These are phyloP conservation scores for Elongisporangium senticosum DNA, from an alignment of 352 stramenopile genomes.

Conservation along the genomic window DNA sequence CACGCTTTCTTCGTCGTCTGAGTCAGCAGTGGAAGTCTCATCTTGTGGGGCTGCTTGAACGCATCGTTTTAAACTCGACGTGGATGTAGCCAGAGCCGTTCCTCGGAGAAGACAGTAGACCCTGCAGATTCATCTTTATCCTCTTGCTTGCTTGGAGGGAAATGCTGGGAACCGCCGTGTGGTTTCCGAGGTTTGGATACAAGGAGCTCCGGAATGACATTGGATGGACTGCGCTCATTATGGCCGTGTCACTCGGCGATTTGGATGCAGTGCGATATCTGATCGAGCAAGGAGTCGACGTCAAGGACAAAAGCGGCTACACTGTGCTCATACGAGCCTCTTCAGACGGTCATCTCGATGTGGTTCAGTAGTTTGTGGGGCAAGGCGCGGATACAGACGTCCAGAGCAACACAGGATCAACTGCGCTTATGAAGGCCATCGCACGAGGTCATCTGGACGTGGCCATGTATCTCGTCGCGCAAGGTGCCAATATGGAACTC, in stretches of 20 bases:
- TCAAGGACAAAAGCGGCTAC: constrained; percentile 4
- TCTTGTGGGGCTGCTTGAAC: no score
- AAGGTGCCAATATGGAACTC: not conserved
- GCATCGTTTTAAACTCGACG: no score
- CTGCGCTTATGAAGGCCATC: constrained; percentile 3
- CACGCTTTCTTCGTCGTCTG: no score
- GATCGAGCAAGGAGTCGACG: not conserved
- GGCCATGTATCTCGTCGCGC: not conserved
- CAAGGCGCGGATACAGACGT: constrained; percentile 2
- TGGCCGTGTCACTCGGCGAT: not conserved
- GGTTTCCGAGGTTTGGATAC: no score
- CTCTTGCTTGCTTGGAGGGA: no score
- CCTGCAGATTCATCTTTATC: no score
- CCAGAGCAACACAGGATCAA: not conserved
- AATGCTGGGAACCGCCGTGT: no score
- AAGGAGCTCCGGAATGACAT: constrained; percentile 3
- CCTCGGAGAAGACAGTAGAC: no score
- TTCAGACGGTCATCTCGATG: constrained; percentile 4
- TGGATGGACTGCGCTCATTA: constrained; percentile 6
- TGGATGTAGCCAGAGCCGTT: no score
- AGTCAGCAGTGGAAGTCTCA: no score
- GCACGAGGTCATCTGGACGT: constrained; percentile 1
- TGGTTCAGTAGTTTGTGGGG: constrained; percentile 8
- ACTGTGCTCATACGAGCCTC: constrained; percentile 7
- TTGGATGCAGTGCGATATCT: constrained; percentile 1